Percentiles rank a stretch among this genome's conserved stretches.
Conservation (phyloP, 768 basidiomycete genomes). For the Boletus tomentosulus region DNA sequence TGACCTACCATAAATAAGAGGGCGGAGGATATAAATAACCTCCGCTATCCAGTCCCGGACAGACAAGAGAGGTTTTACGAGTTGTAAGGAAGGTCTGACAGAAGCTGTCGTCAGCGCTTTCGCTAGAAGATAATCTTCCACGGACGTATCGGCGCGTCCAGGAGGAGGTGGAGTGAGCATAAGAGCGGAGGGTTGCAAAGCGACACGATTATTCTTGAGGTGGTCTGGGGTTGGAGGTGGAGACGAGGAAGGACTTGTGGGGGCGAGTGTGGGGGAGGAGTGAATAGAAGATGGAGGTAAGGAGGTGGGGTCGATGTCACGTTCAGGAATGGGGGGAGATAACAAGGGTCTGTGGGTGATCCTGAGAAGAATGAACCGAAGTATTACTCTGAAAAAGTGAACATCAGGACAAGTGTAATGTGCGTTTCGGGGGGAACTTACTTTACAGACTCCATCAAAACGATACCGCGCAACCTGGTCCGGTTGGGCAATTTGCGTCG, state of each 20-base stretch:
- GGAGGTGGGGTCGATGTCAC: constrained; percentile 77
- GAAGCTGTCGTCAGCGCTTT: constrained; percentile 72
- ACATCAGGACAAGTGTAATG: constrained; percentile 3
- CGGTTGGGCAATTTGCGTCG: constrained; percentile 63
- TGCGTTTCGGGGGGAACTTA: constrained; percentile 34
- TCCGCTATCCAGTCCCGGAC: constrained; percentile 76
- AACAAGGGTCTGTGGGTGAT: constrained; percentile 76
- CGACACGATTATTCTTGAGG: constrained; percentile 70
- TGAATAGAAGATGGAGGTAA: constrained; percentile 50
- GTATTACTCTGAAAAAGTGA: constrained; percentile 50
- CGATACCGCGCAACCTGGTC: constrained; percentile 69
- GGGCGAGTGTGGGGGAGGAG: constrained; percentile 57
- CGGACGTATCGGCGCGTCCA: constrained; percentile 47
- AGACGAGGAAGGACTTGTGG: constrained; percentile 54
- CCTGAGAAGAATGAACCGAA: constrained; percentile 70
- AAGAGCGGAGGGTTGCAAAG: constrained; percentile 61
- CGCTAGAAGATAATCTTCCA: constrained; percentile 79
- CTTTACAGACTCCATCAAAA: constrained; percentile 83
- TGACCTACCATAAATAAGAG: constrained; percentile 68
- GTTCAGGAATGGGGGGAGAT: constrained; percentile 77
- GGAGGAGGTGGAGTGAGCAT: constrained; percentile 49
- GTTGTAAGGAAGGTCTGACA: constrained; percentile 65
- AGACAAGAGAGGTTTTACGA: constrained; percentile 57
- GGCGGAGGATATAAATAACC: constrained; percentile 64
- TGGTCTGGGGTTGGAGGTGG: constrained; percentile 70